Evolutionary conservation across 1,284 basidiomycete genomes (phyloP), one percentile per base, ranked within the genome.

Genomic region (Pyrrhoderma noxium): DNA sequence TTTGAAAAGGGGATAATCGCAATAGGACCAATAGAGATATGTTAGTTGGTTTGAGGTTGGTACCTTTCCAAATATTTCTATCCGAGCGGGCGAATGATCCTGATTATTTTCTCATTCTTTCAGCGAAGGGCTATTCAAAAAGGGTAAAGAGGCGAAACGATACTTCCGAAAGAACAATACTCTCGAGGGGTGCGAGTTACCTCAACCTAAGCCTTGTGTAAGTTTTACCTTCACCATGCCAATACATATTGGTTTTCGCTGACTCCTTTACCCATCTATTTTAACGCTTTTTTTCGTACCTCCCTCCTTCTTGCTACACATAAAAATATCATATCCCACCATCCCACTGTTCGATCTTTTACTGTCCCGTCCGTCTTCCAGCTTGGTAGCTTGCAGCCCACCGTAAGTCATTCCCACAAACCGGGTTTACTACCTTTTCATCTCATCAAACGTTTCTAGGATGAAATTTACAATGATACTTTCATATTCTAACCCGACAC

Each of bases 181-280:
- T 21, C 25, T n/a, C 8, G 16, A 46, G 9, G 14, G 23, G 3
- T 21, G 13, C n/a, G 51, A 52, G 14, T 35, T 47, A 27, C 49
- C 49, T 35, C 43, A 46, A 16, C 49, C 53, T n/a, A 47, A 55
- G 13, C 49, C 49, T 8, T 27, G 48, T 25, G 53, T 55, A 16
- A 34, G 53, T 37, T 19, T 3, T 23, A 14, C 23, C n/a, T 9
- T 31, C 19, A n/a, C n/a, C n/a, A n/a, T n/a, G n/a, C n/a, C n/a
- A n/a, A n/a, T n/a, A n/a, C n/a, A n/a, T n/a, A n/a, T n/a, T n/a
- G n/a, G n/a, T n/a, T n/a, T n/a, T n/a, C n/a, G n/a, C n/a, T n/a
- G n/a, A n/a, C n/a, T n/a, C n/a, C n/a, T n/a, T n/a, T n/a, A n/a
- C n/a, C n/a, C n/a, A n/a, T 21, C 1, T 45, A n/a, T 31, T 2